Percentiles rank a stretch among this genome's conserved stretches.
Evolutionary conservation across 495 filamentous ascomycete genomes (phyloP).

Genomic region (Cenococcum geophilum): DNA sequence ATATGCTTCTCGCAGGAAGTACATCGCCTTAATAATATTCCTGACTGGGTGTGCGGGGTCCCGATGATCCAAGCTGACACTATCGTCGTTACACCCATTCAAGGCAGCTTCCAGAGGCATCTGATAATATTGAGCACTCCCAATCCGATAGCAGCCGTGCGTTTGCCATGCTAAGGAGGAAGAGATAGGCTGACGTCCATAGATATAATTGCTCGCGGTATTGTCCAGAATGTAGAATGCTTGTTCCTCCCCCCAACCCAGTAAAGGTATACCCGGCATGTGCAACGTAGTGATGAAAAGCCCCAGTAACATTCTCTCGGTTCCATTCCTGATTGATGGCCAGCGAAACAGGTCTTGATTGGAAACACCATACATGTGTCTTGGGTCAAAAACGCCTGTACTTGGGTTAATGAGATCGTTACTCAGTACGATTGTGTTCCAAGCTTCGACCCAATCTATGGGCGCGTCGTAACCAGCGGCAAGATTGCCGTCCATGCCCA

Average conservation of each 20-base stretch:
- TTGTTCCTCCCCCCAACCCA: conserved; percentile 69
- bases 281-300: conserved; percentile 59
- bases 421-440: conserved; percentile 55
- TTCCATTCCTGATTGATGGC: conserved; percentile 59
- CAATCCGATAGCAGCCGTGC: conserved; percentile 61
- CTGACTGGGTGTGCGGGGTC: conserved; percentile 62
- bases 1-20: conserved; percentile 52
- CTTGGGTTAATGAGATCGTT: conserved; percentile 62
- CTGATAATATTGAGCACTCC: conserved; percentile 51
- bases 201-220: conserved; percentile 64
- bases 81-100: conserved; percentile 54
- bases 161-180: conserved; percentile 61
- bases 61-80: conserved; percentile 58
- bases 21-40: conserved; percentile 64
- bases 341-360: conserved; percentile 75
- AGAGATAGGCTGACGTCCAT: conserved; percentile 62
- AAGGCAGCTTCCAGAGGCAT: conserved; percentile 54
- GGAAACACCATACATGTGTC: conserved; percentile 63
- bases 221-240: conserved; percentile 62
- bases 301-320: conserved; percentile 55
- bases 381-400: conserved; percentile 60
- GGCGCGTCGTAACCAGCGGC: conserved; percentile 43
- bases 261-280: conserved; percentile 59
- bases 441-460: conserved; percentile 53
- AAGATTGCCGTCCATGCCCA: conserved; percentile 58